Evolutionary conservation across 2,329 filamentous ascomycete species (phyloP).

Genomic region (Diplodia intermedia): DNA sequence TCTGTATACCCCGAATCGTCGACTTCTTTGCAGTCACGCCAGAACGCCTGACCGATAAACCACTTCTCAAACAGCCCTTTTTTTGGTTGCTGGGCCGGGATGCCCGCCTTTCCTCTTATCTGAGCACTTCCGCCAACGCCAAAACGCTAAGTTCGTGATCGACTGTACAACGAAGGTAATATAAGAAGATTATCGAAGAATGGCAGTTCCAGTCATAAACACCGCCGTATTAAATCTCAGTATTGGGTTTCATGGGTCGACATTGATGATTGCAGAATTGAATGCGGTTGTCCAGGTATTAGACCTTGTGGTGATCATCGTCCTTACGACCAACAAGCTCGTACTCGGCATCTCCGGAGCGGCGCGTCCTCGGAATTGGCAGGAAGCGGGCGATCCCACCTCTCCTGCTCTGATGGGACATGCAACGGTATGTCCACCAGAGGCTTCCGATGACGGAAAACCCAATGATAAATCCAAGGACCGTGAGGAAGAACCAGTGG

Average conservation of each 20-base stretch:
- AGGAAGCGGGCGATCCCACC: slow-evolving; percentile 25
- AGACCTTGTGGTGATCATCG: slow-evolving; percentile 28
- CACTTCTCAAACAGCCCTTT: background rate
- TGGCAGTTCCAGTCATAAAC: slow-evolving; percentile 2
- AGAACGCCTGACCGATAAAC: background rate
- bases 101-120: slow-evolving; percentile 20
- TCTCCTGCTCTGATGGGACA: slow-evolving; percentile 33
- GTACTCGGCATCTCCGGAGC: slow-evolving; percentile 24
- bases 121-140: slow-evolving; percentile 22
- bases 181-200: slow-evolving; percentile 21
- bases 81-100: background rate
- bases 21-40: slow-evolving; percentile 10
- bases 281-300: background rate
- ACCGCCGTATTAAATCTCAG: slow-evolving; percentile 14
- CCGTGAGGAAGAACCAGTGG: slow-evolving; percentile 63
- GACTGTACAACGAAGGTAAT: slow-evolving; percentile 25
- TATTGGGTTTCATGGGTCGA: slow-evolving; percentile 6
- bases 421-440: slow-evolving; percentile 60
- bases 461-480: slow-evolving; percentile 60
- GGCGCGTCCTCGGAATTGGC: background rate
- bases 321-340: slow-evolving; percentile 20
- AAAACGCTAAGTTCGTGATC: slow-evolving; percentile 2
- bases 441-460: slow-evolving; percentile 58
- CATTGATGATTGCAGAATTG: background rate
- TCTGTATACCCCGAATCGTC: background rate